Evolutionary conservation across 495 filamentous ascomycete species (phyloP).

Genomic region (Cudoniella acicularis): DNA sequence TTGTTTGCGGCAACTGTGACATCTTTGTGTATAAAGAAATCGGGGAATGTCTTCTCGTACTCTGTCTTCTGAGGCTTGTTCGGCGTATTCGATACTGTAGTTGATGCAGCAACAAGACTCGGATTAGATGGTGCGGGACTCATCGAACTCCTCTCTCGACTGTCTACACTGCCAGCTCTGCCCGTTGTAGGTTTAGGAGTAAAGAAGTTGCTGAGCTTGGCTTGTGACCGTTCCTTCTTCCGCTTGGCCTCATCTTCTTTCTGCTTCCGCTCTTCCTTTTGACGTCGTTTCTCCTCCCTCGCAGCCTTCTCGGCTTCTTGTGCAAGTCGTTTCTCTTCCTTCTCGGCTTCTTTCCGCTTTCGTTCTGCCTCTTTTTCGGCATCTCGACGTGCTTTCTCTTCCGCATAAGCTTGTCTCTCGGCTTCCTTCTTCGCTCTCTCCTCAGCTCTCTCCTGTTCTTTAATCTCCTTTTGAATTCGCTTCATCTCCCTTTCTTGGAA

Average conservation of each 20-base stretch:
- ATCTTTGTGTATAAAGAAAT: constrained; percentile 70
- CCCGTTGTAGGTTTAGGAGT: constrained; percentile 50
- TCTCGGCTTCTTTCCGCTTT: constrained; percentile 40
- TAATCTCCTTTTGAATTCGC: constrained; percentile 36
- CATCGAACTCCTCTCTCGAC: constrained; percentile 21
- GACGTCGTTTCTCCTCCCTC: constrained; percentile 40
- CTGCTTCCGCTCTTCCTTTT: constrained; percentile 40
- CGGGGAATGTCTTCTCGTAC: constrained; percentile 70
- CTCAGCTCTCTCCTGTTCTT: constrained; percentile 37
- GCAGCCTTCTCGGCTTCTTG: constrained; percentile 44
- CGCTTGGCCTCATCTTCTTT: constrained; percentile 52
- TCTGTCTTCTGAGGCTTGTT: constrained; percentile 42
- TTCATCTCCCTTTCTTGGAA: constrained; percentile 42
- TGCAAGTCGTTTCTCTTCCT: constrained; percentile 47
- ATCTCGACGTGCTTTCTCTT: constrained; percentile 6
- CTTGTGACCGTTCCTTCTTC: constrained; percentile 59
- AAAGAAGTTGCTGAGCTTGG: constrained; percentile 45
- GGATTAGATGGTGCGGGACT: constrained; percentile 19
- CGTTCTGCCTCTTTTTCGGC: constrained; percentile 43
- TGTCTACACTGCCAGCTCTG: constrained; percentile 31
- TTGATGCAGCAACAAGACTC: constrained; percentile 19
- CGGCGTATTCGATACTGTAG: constrained; percentile 4
- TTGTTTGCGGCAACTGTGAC: constrained; percentile 54
- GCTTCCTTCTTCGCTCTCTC: constrained; percentile 16
- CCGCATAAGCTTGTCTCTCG: constrained; percentile 8